These are phyloP conservation scores for Gaertneriomyces semiglobifer DNA, from an alignment of 192 early-diverging fungal genomes.

Conservation along the genomic window DNA sequence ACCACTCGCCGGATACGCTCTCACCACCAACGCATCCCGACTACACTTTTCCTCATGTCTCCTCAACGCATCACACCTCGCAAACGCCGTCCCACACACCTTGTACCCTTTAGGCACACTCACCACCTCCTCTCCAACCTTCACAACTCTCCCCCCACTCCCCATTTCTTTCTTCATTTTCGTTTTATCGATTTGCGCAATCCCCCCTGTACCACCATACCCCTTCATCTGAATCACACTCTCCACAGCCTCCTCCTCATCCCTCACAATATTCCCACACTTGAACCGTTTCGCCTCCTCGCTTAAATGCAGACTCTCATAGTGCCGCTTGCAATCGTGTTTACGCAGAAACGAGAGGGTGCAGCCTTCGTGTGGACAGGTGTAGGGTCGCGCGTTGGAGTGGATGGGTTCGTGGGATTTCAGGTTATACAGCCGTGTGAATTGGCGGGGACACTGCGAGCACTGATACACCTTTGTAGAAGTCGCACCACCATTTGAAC, in stretches of 20 bases:
- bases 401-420: slow-evolving; percentile 63
- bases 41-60: slow-evolving; percentile 29
- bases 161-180: too few relatives aligned
- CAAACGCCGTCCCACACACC: slow-evolving; percentile 30
- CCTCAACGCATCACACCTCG: slow-evolving; percentile 40
- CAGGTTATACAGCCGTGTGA: slow-evolving; percentile 63
- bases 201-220: too few relatives aligned
- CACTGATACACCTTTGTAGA: too few relatives aligned
- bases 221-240: too few relatives aligned
- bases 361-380: slow-evolving; percentile 53
- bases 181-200: too few relatives aligned
- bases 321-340: slow-evolving; percentile 69
- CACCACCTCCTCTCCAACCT: not conserved
- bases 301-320: slow-evolving; percentile 19
- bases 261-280: not conserved
- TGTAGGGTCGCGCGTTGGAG: slow-evolving; percentile 55
- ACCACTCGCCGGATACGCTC: too few relatives aligned
- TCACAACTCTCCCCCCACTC: too few relatives aligned
- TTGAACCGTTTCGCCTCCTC: slow-evolving; percentile 15
- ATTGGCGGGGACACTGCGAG: slow-evolving; percentile 11
- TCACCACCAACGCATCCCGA: too few relatives aligned
- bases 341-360: slow-evolving; percentile 67
- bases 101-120: slow-evolving; percentile 4
- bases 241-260: too few relatives aligned
- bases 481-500: too few relatives aligned